Evolutionary conservation across 1,139 yeast species (phyloP), one percentile per base, ranked within the genome.

Genomic region (Wickerhamiella infanticola): DNA sequence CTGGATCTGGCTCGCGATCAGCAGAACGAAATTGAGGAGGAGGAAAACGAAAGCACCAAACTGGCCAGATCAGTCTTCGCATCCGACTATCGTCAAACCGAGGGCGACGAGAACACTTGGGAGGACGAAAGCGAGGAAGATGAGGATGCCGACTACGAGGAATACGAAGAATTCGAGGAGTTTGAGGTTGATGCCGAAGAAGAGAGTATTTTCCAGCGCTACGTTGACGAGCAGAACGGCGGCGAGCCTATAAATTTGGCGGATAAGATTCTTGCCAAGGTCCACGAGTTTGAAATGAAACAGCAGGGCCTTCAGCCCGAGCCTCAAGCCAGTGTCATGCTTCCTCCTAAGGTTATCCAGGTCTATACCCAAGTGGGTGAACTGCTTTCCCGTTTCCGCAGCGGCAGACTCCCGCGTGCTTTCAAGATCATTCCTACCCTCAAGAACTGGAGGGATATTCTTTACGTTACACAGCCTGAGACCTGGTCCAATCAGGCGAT

Each of bases 401-500:
- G 93, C 58, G 99, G 98, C 44, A 88, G 86, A 64, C 72, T 90
- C 48, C 98, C 98, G 24, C 88, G 90, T 59, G 74, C 94, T 37
- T 90, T 90, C 70, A 90, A 90, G 62, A 94, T 90, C 49, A 75
- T 93, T 49, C 99, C 99, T 37, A 76, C 94, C 5, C 72, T 90
- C 54, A 79, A 76, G 55, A 88, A 88, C 64, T 90, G 99, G 99
- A 86, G 86, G 61, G 97, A 90, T 62, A 82, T 93, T 36, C 68
- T 90, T 38, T 88, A 79, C 58, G 96, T 90, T 29, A 88, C 98
- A 3, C 77, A 84, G 55, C 98, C 98, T 8, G 85, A 78, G 50
- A 68, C 71, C 31, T 90, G 99, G 99, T 83, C 97, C 5, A 90
- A 96, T n/a, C 93, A 88, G 60, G 95, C 94, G 2, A 79, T 82